Base-by-base conservation (phyloP, 306 rosid genomes). In the Castanospermum australe region DNA sequence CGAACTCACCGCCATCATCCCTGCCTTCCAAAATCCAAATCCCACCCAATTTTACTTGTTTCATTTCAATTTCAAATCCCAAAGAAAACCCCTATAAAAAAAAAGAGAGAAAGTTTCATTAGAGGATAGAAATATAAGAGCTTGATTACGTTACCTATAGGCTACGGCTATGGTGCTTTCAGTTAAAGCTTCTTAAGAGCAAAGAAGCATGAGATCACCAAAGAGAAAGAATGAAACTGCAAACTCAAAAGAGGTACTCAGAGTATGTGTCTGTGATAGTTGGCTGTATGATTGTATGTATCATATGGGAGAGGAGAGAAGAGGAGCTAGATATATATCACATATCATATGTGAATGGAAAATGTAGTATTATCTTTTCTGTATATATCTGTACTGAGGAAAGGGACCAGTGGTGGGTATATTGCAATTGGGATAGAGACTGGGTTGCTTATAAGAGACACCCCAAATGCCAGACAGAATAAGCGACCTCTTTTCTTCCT, bases 1-100 rank as follows among this genome's bases (percentile, higher is more conserved):
- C 1, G 97, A 91, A 51, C 92, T 88, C 78, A 90, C 95, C 36
- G 93, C 92, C 97, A 90, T 90, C 93, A 93, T 90, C 81, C 78
- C 88, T 65, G 51, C 83, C 91, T 80, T n/a, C 59, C 71, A 36
- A 81, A 61, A 51, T 14, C 30, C 67, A 33, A n/a, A n/a, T n/a
- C n/a, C n/a, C n/a, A 38, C 78, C 57, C 81, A 28, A 69, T 25
- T n/a, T 39, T 24, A 11, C 38, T 6, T 42, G 41, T n/a, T n/a
- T n/a, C n/a, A 4, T 64, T 42, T 54, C 56, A 39, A 14, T 33
- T 28, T 14, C 52, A 38, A 17, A 35, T n/a, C n/a, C n/a, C n/a
- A 69, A 13, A 24, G 24, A n/a, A n/a, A n/a, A n/a, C n/a, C n/a
- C n/a, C n/a, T n/a, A n/a, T n/a, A n/a, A 52, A 18, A 59, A 38